Evolutionary conservation across 164 flowering plant genomes (phyloP).

Genomic region (Buxus sempervirens): DNA sequence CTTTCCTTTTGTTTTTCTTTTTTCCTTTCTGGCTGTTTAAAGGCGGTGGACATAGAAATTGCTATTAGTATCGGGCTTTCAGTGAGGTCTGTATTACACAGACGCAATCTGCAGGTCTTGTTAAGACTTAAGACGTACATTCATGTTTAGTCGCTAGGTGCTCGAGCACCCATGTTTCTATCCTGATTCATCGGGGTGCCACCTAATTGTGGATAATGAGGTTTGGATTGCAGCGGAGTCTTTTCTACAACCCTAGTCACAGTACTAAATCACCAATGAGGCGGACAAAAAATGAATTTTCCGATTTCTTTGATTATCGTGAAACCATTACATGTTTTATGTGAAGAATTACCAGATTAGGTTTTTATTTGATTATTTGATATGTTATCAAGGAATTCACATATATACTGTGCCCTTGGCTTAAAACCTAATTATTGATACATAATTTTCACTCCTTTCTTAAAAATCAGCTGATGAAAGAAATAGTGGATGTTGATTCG

Average conservation of each 20-base stretch:
- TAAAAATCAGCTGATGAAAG: not conserved
- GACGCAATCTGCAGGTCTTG: not conserved
- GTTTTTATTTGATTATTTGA: too few relatives aligned
- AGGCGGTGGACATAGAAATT: too few relatives aligned
- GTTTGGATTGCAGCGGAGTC: too few relatives aligned
- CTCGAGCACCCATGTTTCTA: not conserved
- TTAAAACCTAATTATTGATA: not conserved
- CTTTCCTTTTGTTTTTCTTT: too few relatives aligned
- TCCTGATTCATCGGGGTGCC: too few relatives aligned
- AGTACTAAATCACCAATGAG: not conserved
- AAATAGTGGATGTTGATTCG: not conserved
- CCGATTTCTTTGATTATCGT: not conserved
- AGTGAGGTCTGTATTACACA: too few relatives aligned
- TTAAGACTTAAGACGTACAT: too few relatives aligned
- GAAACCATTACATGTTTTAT: not conserved
- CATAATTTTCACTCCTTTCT: too few relatives aligned
- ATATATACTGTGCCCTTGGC: not conserved
- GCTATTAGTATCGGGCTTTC: too few relatives aligned
- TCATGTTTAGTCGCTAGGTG: not conserved
- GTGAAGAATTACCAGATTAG: not conserved
- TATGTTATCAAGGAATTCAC: not conserved
- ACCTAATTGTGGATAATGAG: too few relatives aligned
- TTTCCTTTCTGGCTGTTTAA: too few relatives aligned
- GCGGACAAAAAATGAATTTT: not conserved
- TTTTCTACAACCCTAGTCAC: too few relatives aligned